Conservation (phyloP, 805 yeast species). For the Candida methanosorbosa region DNA sequence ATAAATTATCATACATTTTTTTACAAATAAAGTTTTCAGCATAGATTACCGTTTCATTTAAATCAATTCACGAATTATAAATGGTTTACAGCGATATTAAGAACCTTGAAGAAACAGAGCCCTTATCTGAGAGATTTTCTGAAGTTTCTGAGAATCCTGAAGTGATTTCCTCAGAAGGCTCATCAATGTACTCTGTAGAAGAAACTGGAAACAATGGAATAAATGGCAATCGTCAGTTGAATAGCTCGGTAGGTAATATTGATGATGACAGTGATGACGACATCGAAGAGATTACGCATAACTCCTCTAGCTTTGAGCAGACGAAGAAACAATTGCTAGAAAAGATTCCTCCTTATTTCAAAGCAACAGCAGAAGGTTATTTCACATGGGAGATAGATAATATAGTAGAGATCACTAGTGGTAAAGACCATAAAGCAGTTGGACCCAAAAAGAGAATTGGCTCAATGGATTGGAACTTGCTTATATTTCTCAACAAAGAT, state of each 20-base stretch:
- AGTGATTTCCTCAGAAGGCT: not conserved
- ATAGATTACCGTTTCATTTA: no score
- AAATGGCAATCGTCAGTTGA: not conserved
- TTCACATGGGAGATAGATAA: conserved; percentile 32
- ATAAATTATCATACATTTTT: no score
- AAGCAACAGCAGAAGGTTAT: conserved; percentile 18
- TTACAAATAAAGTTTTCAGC: no score
- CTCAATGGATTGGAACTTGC: conserved; percentile 55
- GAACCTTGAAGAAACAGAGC: no score
- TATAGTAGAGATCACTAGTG: conserved; percentile 15
- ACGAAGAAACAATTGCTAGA: conserved; percentile 8
- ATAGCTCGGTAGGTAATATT: not conserved
- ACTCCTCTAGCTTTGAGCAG: not conserved
- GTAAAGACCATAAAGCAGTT: conserved; percentile 24
- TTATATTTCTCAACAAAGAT: conserved; percentile 68
- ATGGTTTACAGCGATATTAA: no score
- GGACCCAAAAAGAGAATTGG: conserved; percentile 49
- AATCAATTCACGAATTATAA: no score
- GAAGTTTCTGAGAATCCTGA: not conserved
- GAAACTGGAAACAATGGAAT: no score
- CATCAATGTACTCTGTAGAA: not conserved
- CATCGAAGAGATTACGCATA: conserved; percentile 1
- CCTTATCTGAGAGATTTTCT: no score
- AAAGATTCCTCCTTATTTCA: conserved; percentile 23
- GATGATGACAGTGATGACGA: not conserved